Percentiles rank a stretch among this genome's conserved stretches.
Evolutionary conservation across 2,329 filamentous ascomycete genomes (phyloP).

Genomic region (Alternaria ventricosa): DNA sequence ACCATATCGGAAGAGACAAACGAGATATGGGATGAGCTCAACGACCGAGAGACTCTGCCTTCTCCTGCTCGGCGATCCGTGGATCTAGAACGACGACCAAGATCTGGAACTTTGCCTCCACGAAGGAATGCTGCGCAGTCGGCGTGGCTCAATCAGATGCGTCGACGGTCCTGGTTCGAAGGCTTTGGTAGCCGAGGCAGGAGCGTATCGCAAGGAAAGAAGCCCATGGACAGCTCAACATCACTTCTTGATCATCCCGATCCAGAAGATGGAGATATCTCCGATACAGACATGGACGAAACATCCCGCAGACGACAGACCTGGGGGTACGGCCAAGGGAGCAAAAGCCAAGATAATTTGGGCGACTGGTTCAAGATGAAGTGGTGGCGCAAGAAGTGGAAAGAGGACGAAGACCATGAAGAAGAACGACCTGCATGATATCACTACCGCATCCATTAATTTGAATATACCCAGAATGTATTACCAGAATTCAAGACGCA

Average conservation of each 20-base stretch:
- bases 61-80: slow-evolving; percentile 39
- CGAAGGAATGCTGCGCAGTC: slow-evolving; percentile 38
- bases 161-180: slow-evolving; percentile 47
- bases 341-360: slow-evolving; percentile 32
- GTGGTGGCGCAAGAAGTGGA: slow-evolving; percentile 48
- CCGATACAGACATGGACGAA: slow-evolving; percentile 34
- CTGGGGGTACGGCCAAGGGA: slow-evolving; percentile 31
- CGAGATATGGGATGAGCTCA: slow-evolving; percentile 88
- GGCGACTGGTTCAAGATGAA: slow-evolving; percentile 48
- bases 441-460: slow-evolving; percentile 3
- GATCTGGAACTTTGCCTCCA: slow-evolving; percentile 42
- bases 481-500: neutral
- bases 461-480: slow-evolving; percentile 10
- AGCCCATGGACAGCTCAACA: slow-evolving; percentile 29
- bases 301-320: slow-evolving; percentile 29
- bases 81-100: slow-evolving; percentile 39
- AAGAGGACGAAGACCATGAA: slow-evolving; percentile 26
- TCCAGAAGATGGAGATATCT: slow-evolving; percentile 38
- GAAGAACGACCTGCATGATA: slow-evolving; percentile 22
- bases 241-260: slow-evolving; percentile 37
- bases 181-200: slow-evolving; percentile 27
- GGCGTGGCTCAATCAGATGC: slow-evolving; percentile 44
- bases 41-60: slow-evolving; percentile 61
- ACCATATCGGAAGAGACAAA: slow-evolving; percentile 71
- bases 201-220: slow-evolving; percentile 40